Evolutionary conservation across 192 early-diverging fungal species (phyloP).

Genomic region (Backusella mclennaniae): DNA sequence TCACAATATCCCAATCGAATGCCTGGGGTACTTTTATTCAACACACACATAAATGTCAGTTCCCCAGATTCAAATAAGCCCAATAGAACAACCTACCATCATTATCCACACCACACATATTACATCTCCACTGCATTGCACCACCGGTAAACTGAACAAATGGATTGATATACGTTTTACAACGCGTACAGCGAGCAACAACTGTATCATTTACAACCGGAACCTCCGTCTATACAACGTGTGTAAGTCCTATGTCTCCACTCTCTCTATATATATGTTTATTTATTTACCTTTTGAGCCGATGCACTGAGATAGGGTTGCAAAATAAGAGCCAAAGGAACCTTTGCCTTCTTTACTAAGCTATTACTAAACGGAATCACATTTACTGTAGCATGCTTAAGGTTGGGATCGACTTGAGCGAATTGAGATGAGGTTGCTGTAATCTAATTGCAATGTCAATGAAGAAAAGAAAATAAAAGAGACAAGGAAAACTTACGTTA

Average conservation of each 20-base stretch:
- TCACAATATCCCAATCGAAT: conserved; percentile 87
- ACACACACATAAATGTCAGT: neutral
- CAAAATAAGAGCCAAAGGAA: conserved; percentile 84
- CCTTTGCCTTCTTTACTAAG: conserved; percentile 65
- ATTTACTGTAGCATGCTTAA: conserved; percentile 84
- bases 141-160: conserved; percentile 86
- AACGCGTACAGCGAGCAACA: conserved; percentile 86
- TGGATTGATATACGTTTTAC: conserved; percentile 95
- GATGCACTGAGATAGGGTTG: conserved; percentile 77
- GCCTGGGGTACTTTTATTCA: conserved; percentile 46
- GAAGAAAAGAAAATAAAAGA: neutral
- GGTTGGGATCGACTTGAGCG: conserved; percentile 79
- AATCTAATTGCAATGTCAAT: conserved; percentile 3
- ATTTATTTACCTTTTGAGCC: conserved; percentile 43
- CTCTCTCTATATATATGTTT: conserved; percentile 23
- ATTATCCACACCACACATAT: conserved; percentile 88
- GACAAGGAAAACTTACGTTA: neutral
- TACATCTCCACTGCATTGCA: conserved; percentile 89
- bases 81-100: conserved; percentile 45
- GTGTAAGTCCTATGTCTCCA: neutral
- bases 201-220: conserved; percentile 60
- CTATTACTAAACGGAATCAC: conserved; percentile 82
- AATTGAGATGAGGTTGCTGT: neutral
- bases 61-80: neutral
- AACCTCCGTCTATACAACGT: neutral